Percentiles rank a stretch among this genome's conserved stretches.
phyloP scores from a whole-genome alignment of 495 filamentous ascomycete species.

The Hypoxylon fuscum region DNA sequence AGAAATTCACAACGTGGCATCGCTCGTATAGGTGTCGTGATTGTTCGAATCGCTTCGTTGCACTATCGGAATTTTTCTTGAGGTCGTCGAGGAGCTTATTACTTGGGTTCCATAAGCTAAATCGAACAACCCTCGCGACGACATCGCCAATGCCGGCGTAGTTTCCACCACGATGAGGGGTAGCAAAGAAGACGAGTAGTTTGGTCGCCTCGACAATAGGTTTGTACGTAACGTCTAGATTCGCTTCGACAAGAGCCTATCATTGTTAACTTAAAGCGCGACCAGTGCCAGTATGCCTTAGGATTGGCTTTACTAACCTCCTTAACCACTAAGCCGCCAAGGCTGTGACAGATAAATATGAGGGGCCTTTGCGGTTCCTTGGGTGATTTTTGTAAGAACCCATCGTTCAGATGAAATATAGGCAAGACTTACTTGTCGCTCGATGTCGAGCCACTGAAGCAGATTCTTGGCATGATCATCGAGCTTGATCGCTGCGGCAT shows the following conservation, averaged over 20 bases:
- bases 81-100: conserved; percentile 23
- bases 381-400: conserved; percentile 4
- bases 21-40: conserved; percentile 18
- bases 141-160: conserved; percentile 21
- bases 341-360: conserved; percentile 33
- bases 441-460: conserved; percentile 17
- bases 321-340: conserved; percentile 34
- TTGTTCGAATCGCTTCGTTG: conserved; percentile 21
- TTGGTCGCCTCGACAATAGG: conserved; percentile 20
- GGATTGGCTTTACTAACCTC: conserved; percentile 16
- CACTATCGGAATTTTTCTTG: conserved; percentile 22
- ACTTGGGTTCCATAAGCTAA: neutral
- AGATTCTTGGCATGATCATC: conserved; percentile 29
- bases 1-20: conserved; percentile 26
- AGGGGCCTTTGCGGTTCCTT: conserved; percentile 18
- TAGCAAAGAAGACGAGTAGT: conserved; percentile 33
- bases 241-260: neutral
- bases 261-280: too few species aligned
- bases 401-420: neutral
- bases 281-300: neutral
- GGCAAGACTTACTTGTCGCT: conserved; percentile 6
- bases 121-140: conserved; percentile 11
- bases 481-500: conserved; percentile 18
- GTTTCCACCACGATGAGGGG: conserved; percentile 26
- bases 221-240: conserved; percentile 10